Evolutionary conservation across 371 early-diverging fungal species (phyloP), one percentile per base, ranked within the genome.

Genomic region (Mucor mucedo): DNA sequence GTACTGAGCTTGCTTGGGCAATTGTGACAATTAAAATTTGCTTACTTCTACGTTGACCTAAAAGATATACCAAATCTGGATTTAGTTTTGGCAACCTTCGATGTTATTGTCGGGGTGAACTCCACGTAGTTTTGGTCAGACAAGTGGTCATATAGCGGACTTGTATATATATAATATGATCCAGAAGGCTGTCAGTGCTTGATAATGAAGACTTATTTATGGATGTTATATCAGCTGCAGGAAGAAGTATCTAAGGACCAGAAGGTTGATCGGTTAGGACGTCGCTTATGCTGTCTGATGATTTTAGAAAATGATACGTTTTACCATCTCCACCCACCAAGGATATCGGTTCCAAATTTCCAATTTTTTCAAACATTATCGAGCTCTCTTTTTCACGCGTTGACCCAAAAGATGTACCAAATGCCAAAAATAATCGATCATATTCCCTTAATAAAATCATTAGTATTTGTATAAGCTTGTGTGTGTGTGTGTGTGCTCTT

Each of bases 311-410:
- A 45, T 58, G 48, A 30, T 58, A 58, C 45, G 5, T 45, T 47
- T n/a, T 47, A 47, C 47, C 58, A 45, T 47, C 47, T 44, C 58
- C 21, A 47, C 47, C 30, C 32, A 32, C 29, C 47, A 58, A 58
- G 32, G 47, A 10, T 32, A 58, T 58, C 47, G 58, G 47, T 58
- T 58, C 48, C 48, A 58, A 58, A 45, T 55, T 42, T 29, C 56
- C 52, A 42, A 55, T 42, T 42, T 55, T 55, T 2, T 44, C 56
- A 44, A 55, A 28, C 56, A 55, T 58, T 58, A 58, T 58, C 30
- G 58, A 58, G 47, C 47, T 58, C 58, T 58, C 58, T 58, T 58
- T 55, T 58, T 58, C 58, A 47, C 48, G 58, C 2, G 47, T 58
- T 58, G 35, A 58, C 45, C 48, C 58, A 32, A 45, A 58, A 58